phyloP scores from a whole-genome alignment of 202 grass and related monocot species.

The Panicum hallii region DNA sequence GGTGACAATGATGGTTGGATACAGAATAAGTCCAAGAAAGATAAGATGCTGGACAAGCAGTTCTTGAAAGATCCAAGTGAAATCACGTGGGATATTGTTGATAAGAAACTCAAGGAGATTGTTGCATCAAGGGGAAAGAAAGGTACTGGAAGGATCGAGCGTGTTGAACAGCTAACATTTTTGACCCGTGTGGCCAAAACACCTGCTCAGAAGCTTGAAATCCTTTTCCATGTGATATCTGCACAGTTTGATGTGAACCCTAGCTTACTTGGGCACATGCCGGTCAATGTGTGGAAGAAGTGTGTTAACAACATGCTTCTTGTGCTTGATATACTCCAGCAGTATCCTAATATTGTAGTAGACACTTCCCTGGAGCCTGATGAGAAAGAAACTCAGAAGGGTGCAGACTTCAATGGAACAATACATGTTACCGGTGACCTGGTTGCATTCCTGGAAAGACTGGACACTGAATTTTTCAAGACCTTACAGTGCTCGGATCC shows the following conservation, averaged over 20 bases:
- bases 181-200: conserved; percentile 92
- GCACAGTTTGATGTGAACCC: conserved; percentile 99
- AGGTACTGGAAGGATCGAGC: conserved; percentile 86
- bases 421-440: conserved; percentile 83
- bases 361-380: conserved; percentile 75
- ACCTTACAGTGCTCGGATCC: conserved; percentile 85
- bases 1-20: conserved; percentile 47
- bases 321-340: conserved; percentile 89
- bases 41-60: conserved; percentile 82
- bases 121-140: conserved; percentile 91
- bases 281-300: conserved; percentile 87
- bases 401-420: conserved; percentile 63
- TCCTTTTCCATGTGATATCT: conserved; percentile 86
- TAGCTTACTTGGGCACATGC: conserved; percentile 94
- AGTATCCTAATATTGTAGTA: conserved; percentile 87
- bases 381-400: conserved; percentile 86
- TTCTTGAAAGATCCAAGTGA: conserved; percentile 89
- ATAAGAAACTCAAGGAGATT: conserved; percentile 90
- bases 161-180: conserved; percentile 89
- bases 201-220: conserved; percentile 92
- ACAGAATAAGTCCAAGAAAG: conserved; percentile 46
- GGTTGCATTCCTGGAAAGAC: conserved; percentile 87
- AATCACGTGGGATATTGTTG: conserved; percentile 93
- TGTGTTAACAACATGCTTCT: conserved; percentile 86
- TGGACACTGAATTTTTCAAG: conserved; percentile 94